Conservation (phyloP, 2,329 filamentous ascomycete genomes). For the Colletotrichum nymphaeae region DNA sequence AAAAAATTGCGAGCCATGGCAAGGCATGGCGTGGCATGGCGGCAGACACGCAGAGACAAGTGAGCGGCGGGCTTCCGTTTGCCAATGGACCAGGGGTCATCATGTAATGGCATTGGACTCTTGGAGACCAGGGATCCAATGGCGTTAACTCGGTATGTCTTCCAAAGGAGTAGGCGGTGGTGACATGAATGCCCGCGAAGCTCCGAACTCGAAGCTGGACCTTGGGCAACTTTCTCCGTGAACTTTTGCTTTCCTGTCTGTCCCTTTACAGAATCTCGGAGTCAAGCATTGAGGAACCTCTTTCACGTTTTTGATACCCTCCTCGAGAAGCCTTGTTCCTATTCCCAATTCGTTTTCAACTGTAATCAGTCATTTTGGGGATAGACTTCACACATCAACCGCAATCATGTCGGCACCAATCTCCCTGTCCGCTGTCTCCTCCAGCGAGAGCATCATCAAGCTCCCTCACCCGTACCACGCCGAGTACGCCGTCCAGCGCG, state of each 20-base stretch:
- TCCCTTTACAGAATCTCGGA: not conserved
- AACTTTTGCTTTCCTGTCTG: not conserved
- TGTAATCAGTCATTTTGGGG: not conserved
- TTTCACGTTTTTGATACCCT: not conserved
- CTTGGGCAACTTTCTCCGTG: not conserved
- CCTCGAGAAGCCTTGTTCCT: not conserved
- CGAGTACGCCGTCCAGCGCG: conserved; percentile 55
- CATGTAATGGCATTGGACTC: not conserved
- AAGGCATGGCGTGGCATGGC: not conserved
- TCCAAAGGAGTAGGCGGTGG: conserved; percentile 31
- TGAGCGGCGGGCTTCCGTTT: conserved; percentile 2
- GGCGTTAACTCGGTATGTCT: conserved; percentile 22
- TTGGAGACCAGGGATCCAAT: not conserved
- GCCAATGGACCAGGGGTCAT: not conserved
- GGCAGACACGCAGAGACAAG: not conserved
- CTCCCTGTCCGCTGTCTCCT: conserved; percentile 42
- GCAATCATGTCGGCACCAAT: conserved; percentile 41
- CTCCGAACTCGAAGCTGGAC: conserved; percentile 23
- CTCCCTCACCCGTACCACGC: conserved; percentile 62
- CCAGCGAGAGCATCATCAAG: conserved; percentile 55
- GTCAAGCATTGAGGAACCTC: not conserved
- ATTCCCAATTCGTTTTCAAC: not conserved
- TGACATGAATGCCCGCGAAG: conserved; percentile 21
- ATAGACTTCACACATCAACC: not conserved
- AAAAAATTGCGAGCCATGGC: conserved; percentile 9